phyloP scores from a whole-genome alignment of 768 basidiomycete species.

The Phaeotremella skinneri region DNA sequence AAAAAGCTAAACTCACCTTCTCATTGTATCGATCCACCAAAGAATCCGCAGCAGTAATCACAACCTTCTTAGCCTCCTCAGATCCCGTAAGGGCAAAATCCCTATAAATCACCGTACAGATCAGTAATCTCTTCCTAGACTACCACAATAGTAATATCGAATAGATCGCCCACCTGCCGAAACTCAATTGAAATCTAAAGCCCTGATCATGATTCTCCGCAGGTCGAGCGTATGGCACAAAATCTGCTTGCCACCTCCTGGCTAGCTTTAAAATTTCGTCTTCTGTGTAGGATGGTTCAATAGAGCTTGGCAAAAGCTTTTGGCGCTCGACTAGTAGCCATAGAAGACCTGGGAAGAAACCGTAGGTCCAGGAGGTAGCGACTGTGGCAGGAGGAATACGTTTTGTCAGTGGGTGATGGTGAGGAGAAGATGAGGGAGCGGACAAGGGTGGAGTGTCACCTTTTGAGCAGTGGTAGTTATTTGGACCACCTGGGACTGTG shows the following conservation, averaged over 20 bases:
- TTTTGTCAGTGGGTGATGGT: background rate
- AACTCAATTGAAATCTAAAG: conserved; percentile 40
- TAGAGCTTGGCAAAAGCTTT: conserved; percentile 15
- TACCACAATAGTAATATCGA: background rate
- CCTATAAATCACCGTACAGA: conserved; percentile 7
- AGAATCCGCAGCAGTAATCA: conserved; percentile 35
- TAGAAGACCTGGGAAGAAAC: conserved; percentile 41
- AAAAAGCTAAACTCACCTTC: conserved; percentile 19
- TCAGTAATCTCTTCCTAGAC: background rate
- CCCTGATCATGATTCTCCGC: conserved; percentile 40
- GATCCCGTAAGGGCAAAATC: conserved; percentile 32
- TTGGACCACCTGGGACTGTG: conserved; percentile 38
- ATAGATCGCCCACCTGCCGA: conserved; percentile 27
- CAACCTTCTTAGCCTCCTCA: conserved; percentile 34
- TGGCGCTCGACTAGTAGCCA: conserved; percentile 42
- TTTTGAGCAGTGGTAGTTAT: conserved; percentile 35
- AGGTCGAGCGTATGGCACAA: conserved; percentile 29
- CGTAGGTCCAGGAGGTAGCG: conserved; percentile 36
- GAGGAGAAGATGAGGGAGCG: background rate
- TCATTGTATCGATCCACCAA: conserved; percentile 35
- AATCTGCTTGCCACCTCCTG: conserved; percentile 32
- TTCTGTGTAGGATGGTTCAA: conserved; percentile 20
- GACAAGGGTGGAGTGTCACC: conserved; percentile 10
- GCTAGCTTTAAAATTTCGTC: conserved; percentile 33
- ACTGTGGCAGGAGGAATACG: conserved; percentile 13